These are phyloP conservation scores for Ganoderma meredithae DNA, from an alignment of 1,284 basidiomycete genomes.

Conservation along the genomic window DNA sequence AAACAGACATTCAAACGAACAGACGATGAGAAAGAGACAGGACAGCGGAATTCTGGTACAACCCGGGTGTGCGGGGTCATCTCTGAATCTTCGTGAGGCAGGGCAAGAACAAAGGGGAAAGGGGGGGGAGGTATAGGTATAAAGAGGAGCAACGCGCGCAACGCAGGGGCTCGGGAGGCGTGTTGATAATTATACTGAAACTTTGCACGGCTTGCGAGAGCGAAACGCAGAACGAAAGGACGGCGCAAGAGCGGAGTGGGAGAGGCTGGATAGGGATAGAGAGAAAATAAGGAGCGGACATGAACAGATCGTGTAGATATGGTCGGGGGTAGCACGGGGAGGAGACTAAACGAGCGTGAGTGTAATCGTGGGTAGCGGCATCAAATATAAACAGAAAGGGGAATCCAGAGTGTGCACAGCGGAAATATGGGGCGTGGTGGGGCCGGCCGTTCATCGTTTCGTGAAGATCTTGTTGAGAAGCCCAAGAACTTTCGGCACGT, in stretches of 20 bases:
- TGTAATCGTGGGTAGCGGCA: slow-evolving; percentile 22
- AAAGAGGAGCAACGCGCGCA: slow-evolving; percentile 21
- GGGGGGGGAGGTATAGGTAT: slow-evolving; percentile 24
- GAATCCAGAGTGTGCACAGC: slow-evolving; percentile 3
- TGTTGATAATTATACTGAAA: slow-evolving; percentile 20
- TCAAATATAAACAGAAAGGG: slow-evolving; percentile 13
- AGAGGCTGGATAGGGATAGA: not conserved
- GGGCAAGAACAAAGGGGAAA: slow-evolving; percentile 27
- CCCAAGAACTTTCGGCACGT: slow-evolving; percentile 93
- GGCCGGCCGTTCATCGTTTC: slow-evolving; percentile 64
- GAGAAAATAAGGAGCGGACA: slow-evolving; percentile 15
- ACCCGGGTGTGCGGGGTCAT: slow-evolving; percentile 25
- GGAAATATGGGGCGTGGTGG: not conserved
- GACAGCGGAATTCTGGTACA: slow-evolving; percentile 22
- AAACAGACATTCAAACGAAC: slow-evolving; percentile 8
- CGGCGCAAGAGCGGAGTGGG: slow-evolving; percentile 3
- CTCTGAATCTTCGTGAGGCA: slow-evolving; percentile 12
- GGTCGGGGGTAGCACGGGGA: slow-evolving; percentile 28
- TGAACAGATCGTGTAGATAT: slow-evolving; percentile 25
- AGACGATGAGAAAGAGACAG: slow-evolving; percentile 9
- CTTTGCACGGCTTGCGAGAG: not conserved
- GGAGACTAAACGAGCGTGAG: slow-evolving; percentile 26
- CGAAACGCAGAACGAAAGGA: not conserved
- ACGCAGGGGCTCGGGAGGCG: slow-evolving; percentile 10
- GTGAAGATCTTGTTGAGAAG: slow-evolving; percentile 92